A percentile compares a stretch with the other conserved stretches of the same genome.
Evolutionary conservation across 306 rosid genomes (phyloP).

Genomic region (Sphenostylis stenocarpa): DNA sequence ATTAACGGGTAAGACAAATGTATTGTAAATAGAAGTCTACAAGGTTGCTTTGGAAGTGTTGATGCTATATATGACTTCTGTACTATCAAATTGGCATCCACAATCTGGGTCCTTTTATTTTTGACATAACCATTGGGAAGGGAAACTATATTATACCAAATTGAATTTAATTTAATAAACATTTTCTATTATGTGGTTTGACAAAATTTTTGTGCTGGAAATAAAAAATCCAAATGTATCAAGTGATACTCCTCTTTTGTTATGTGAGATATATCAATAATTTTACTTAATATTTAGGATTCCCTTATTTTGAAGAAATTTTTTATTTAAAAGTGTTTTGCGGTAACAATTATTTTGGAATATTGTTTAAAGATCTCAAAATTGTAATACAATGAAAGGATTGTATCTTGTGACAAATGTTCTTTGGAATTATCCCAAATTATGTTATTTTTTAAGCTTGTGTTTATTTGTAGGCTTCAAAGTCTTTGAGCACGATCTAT

Average conservation of each 20-base stretch:
- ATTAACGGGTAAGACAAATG: conserved; percentile 75
- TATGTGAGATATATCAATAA: conserved; percentile 2
- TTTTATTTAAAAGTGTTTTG: background rate
- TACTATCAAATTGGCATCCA: conserved; percentile 2
- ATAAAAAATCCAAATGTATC: background rate
- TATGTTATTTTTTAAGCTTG: conserved; percentile 9
- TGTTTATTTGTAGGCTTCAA: background rate
- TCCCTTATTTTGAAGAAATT: conserved; percentile 8
- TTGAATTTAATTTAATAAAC: conserved; percentile 17
- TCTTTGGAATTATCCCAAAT: conserved; percentile 1
- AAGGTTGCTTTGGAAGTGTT: conserved; percentile 25
- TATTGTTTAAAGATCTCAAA: conserved; percentile 10
- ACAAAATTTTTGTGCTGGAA: background rate
- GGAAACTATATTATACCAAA: conserved; percentile 9
- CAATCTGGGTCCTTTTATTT: background rate
- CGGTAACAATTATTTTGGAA: background rate
- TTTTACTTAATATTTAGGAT: conserved; percentile 8
- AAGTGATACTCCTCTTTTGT: background rate
- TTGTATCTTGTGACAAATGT: background rate
- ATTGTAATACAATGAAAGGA: background rate
- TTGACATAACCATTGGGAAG: background rate
- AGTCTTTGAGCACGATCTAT: background rate
- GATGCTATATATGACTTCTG: conserved; percentile 6
- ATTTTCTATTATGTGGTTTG: background rate
- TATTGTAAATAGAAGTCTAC: conserved; percentile 2